Evolutionary conservation across 2,329 filamentous ascomycete genomes (phyloP).

Genomic region (Sporothrix brasiliensis): DNA sequence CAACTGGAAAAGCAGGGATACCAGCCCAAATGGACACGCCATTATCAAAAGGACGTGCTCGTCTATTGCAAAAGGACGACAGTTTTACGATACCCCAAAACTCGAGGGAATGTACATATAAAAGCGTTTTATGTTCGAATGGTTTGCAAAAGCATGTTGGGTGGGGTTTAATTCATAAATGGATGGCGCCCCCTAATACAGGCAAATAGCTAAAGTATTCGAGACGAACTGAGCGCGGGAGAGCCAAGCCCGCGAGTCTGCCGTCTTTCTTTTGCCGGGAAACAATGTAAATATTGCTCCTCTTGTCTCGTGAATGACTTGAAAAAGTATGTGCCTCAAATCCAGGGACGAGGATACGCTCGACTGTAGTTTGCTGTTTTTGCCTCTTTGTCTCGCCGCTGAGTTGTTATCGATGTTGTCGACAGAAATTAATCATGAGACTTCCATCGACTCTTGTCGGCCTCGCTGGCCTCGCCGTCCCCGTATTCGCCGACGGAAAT

Average conservation of each 20-base stretch:
- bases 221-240: not conserved
- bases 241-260: slow-evolving; percentile 13
- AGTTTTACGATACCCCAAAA: slow-evolving; percentile 7
- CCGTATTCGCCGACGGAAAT: not conserved
- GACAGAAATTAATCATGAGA: not conserved
- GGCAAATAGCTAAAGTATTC: not conserved
- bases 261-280: slow-evolving; percentile 12
- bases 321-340: not conserved
- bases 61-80: not conserved
- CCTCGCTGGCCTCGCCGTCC: not conserved
- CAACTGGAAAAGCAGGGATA: too few relatives aligned
- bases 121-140: not conserved
- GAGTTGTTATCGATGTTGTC: not conserved
- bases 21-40: too few relatives aligned
- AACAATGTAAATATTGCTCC: not conserved
- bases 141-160: not conserved
- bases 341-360: not conserved
- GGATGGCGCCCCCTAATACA: not conserved
- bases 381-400: not conserved
- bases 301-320: not conserved
- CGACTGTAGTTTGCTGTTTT: not conserved
- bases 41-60: not conserved
- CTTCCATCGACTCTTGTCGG: too few relatives aligned
- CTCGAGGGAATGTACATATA: slow-evolving; percentile 1
- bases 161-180: not conserved